Evolutionary conservation across 345 rosid genomes (phyloP).

Genomic region (Linum tenue): DNA sequence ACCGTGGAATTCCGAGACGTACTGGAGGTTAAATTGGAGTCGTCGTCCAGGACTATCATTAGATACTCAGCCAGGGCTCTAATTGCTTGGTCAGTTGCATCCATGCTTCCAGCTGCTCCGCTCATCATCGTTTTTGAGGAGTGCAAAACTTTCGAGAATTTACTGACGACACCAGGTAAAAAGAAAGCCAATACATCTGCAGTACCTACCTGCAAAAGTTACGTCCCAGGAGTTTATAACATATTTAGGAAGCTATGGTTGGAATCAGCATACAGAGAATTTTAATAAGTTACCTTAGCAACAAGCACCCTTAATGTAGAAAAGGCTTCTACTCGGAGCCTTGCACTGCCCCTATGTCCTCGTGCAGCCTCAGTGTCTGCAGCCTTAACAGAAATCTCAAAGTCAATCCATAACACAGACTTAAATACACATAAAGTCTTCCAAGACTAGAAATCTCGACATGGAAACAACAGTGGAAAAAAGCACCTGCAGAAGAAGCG

Average conservation of each 20-base stretch:
- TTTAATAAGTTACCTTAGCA: conserved; percentile 53
- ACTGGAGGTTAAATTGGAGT: conserved; percentile 41
- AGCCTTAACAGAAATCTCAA: conserved; percentile 41
- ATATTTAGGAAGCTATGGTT: not conserved
- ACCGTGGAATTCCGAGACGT: conserved; percentile 17
- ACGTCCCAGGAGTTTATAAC: not conserved
- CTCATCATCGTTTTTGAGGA: conserved; percentile 66
- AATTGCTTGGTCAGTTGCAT: conserved; percentile 71
- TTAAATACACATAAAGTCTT: not conserved
- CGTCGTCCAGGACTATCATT: conserved; percentile 75
- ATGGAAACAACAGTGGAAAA: not conserved
- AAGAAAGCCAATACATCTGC: conserved; percentile 91
- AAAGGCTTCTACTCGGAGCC: conserved; percentile 71
- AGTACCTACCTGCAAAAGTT: conserved; percentile 56
- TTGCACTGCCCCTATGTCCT: conserved; percentile 81
- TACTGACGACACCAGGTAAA: conserved; percentile 91
- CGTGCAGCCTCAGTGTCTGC: conserved; percentile 76
- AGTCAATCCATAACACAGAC: conserved; percentile 8
- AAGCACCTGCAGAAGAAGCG: conserved; percentile 74
- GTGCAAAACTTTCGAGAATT: conserved; percentile 69
- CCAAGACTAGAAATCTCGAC: conserved; percentile 2
- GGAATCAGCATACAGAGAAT: not conserved
- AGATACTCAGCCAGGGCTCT: conserved; percentile 87
- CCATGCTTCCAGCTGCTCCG: conserved; percentile 89
- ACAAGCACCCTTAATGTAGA: conserved; percentile 64